A percentile compares a stretch with the other conserved stretches of the same genome.
Evolutionary conservation across 345 rosid genomes (phyloP).

Genomic region (Lepidium sativum): DNA sequence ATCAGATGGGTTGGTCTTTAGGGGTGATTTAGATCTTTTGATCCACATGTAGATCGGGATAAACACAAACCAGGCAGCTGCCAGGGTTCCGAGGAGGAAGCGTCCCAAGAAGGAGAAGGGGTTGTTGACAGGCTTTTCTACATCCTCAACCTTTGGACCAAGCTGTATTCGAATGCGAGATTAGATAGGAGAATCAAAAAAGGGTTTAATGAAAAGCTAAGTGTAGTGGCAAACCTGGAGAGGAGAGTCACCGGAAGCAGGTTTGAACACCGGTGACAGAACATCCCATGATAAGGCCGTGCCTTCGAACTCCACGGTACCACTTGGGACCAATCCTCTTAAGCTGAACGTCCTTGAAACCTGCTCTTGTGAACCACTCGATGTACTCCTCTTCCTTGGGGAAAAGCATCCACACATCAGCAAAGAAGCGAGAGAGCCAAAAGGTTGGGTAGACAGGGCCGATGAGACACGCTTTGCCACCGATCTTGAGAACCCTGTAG

Average conservation of each 20-base stretch:
- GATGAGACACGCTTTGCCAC: conserved; percentile 86
- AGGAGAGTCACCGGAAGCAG: conserved; percentile 96
- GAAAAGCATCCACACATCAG: conserved; percentile 98
- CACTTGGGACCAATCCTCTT: conserved; percentile 98
- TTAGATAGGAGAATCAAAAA: not conserved
- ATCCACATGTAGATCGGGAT: conserved; percentile 97
- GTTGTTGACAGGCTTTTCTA: conserved; percentile 53
- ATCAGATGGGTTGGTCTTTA: conserved; percentile 62
- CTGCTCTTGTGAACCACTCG: conserved; percentile 91
- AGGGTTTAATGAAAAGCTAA: not conserved
- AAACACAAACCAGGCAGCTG: conserved; percentile 70
- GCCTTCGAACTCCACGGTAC: conserved; percentile 98
- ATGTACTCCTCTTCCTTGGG: conserved; percentile 99
- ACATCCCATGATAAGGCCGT: conserved; percentile 98
- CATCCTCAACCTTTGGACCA: conserved; percentile 89
- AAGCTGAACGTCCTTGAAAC: conserved; percentile 82
- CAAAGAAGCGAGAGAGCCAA: conserved; percentile 96
- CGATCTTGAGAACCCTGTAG: conserved; percentile 84
- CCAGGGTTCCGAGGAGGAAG: conserved; percentile 65
- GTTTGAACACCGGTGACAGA: conserved; percentile 95
- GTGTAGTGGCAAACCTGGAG: conserved; percentile 51
- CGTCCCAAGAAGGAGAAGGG: conserved; percentile 57
- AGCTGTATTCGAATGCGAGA: conserved; percentile 41
- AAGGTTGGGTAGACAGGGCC: conserved; percentile 97
- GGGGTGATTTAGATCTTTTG: conserved; percentile 81